Conservation (phyloP, 2,329 filamentous ascomycete species). For the Penicillium sp. region DNA sequence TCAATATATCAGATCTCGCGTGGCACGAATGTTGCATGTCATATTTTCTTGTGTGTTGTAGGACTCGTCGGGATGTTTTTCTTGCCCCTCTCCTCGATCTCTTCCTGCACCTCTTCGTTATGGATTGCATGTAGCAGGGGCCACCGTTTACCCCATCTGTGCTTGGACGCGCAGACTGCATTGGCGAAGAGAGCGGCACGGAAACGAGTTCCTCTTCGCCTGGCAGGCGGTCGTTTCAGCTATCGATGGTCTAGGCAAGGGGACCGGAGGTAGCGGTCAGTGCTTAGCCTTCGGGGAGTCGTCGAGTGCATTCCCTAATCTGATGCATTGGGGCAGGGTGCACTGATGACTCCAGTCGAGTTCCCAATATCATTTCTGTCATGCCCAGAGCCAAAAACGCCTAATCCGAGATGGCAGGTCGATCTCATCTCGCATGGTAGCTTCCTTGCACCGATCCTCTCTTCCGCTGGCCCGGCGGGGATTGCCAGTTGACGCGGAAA, state of each 20-base stretch:
- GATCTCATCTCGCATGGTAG: conserved; percentile 11
- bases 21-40: conserved; percentile 13
- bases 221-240: conserved; percentile 22
- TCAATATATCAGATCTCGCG: conserved; percentile 21
- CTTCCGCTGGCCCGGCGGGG: background rate
- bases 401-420: conserved; percentile 14
- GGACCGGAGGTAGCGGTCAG: conserved; percentile 7
- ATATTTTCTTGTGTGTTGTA: conserved; percentile 1
- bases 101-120: background rate
- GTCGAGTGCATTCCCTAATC: conserved; percentile 16
- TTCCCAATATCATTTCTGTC: conserved; percentile 10
- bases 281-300: conserved; percentile 17
- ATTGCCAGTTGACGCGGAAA: background rate
- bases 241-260: conserved; percentile 22
- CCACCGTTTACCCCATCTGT: conserved; percentile 9
- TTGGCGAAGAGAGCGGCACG: conserved; percentile 1
- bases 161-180: background rate
- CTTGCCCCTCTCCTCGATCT: background rate
- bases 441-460: background rate
- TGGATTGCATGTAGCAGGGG: background rate
- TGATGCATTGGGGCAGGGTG: conserved; percentile 18
- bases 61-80: background rate
- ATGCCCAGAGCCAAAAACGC: background rate
- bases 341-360: conserved; percentile 14
- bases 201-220: background rate